A percentile compares a stretch with the other conserved stretches of the same genome.
phyloP scores from a whole-genome alignment of 768 basidiomycete genomes.

The Boletus rubescentipes region DNA sequence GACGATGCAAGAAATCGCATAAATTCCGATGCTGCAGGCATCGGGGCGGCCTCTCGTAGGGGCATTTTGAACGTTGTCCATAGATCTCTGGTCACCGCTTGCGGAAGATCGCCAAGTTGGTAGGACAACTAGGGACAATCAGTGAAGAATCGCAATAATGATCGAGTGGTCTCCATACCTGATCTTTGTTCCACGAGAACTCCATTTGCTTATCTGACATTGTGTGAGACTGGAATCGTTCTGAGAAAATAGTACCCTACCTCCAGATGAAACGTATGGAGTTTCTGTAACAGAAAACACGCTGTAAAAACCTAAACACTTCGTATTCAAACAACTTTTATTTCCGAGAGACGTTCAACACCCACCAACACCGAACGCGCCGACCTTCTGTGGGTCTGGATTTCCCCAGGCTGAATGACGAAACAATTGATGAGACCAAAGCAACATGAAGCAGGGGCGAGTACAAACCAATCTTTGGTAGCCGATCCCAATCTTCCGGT shows the following conservation, averaged over 20 bases:
- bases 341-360: background rate
- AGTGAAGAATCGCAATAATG: background rate
- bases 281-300: constrained; percentile 78
- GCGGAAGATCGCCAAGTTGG: background rate
- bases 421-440: background rate
- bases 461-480: background rate
- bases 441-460: background rate
- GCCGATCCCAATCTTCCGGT: background rate
- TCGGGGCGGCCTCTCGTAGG: constrained; percentile 70
- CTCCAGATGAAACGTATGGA: constrained; percentile 74
- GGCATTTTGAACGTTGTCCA: constrained; percentile 91
- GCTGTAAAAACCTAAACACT: constrained; percentile 61
- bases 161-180: background rate
- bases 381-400: background rate
- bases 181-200: background rate
- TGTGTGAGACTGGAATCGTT: background rate
- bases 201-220: background rate
- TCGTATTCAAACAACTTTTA: background rate
- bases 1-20: constrained; percentile 87
- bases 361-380: constrained; percentile 3
- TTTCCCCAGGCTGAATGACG: background rate
- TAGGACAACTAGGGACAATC: background rate
- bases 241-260: constrained; percentile 29
- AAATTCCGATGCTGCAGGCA: constrained; percentile 80
- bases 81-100: constrained; percentile 17